These are phyloP conservation scores for Wallacemonas rigidus DNA, from an alignment of 208 protist species.

Conservation along the genomic window DNA sequence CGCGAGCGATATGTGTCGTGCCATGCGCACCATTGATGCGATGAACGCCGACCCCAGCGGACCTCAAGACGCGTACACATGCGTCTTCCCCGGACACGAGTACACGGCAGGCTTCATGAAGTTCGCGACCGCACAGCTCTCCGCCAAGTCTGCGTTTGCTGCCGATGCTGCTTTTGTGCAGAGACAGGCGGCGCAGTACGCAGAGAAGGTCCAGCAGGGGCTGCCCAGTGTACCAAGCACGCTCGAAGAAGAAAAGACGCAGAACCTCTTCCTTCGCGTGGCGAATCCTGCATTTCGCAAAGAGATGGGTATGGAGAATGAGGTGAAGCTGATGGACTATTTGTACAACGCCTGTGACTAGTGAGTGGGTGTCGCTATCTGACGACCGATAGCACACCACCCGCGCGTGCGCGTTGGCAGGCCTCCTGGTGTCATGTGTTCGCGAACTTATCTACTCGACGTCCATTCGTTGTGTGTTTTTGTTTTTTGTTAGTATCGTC, in stretches of 20 bases:
- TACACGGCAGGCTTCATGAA: conserved; percentile 85
- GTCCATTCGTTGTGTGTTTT: too few species aligned
- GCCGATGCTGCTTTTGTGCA: conserved; percentile 51
- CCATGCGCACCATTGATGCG: conserved; percentile 63
- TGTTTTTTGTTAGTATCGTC: too few species aligned
- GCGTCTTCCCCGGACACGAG: conserved; percentile 89
- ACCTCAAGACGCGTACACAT: conserved; percentile 51
- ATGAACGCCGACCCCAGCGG: conserved; percentile 22
- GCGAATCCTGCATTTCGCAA: conserved; percentile 48
- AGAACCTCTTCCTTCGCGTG: conserved; percentile 90
- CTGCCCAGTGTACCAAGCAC: conserved; percentile 78
- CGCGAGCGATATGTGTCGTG: conserved; percentile 71
- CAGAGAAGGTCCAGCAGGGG: conserved; percentile 35
- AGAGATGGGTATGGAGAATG: conserved; percentile 39
- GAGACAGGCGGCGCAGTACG: conserved; percentile 50
- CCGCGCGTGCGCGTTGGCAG: too few species aligned
- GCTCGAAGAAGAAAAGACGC: conserved; percentile 75
- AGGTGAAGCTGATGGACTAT: conserved; percentile 65
- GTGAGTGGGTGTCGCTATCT: neutral
- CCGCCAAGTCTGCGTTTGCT: conserved; percentile 16
- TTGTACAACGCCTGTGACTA: conserved; percentile 85
- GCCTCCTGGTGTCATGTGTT: too few species aligned
- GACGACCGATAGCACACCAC: too few species aligned
- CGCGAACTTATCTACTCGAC: too few species aligned
- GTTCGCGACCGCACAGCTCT: conserved; percentile 45